Percentiles rank a stretch among this genome's conserved stretches.
Evolutionary conservation across 2,329 filamentous ascomycete species (phyloP).

Genomic region (Diaporthe sp.): DNA sequence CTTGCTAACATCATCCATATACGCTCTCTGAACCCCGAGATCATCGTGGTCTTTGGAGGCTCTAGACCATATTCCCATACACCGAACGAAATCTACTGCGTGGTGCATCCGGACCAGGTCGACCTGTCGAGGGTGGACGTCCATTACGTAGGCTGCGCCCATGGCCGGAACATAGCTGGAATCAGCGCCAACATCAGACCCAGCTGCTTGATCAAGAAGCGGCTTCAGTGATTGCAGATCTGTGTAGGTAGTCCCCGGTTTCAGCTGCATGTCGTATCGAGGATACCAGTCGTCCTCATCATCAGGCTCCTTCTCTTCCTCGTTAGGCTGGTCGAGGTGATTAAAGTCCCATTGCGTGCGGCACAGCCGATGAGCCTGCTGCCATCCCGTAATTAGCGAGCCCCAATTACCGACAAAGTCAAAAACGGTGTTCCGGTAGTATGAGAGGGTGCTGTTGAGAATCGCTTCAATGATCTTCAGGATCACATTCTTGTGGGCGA

Average conservation of each 20-base stretch:
- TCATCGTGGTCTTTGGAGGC: neutral
- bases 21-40: neutral
- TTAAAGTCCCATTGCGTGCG: neutral
- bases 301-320: neutral
- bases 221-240: neutral
- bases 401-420: neutral
- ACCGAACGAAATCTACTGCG: neutral
- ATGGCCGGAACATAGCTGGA: neutral
- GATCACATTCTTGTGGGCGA: neutral
- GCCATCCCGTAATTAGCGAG: conserved; percentile 2
- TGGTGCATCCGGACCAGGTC: neutral
- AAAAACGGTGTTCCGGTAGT: neutral
- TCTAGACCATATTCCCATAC: neutral
- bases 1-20: neutral
- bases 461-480: neutral
- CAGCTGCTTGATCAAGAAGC: neutral
- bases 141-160: conserved; percentile 1
- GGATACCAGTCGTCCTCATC: neutral
- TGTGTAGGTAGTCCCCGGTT: neutral
- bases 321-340: neutral
- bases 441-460: neutral
- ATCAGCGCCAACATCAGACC: neutral
- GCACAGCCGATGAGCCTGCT: neutral
- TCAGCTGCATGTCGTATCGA: neutral
- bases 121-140: neutral